phyloP scores from a whole-genome alignment of 2,329 filamentous ascomycete species.

The Mycosphaerelloides madeirae region DNA sequence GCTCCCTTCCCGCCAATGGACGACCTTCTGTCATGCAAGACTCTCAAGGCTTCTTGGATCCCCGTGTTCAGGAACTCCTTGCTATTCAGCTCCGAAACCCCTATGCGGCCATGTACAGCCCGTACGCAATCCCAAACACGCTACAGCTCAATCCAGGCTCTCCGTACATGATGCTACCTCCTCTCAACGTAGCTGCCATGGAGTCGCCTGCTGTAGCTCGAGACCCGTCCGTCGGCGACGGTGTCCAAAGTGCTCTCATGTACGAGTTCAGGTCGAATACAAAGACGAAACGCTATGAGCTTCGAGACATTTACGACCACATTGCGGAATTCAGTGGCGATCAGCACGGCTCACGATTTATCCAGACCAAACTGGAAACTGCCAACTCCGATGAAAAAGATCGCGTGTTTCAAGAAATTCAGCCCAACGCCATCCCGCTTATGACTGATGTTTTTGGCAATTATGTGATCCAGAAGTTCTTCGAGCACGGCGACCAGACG shows the following conservation, averaged over 20 bases:
- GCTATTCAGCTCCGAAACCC: constrained; percentile 35
- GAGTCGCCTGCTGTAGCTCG: constrained; percentile 41
- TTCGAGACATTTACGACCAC: constrained; percentile 82
- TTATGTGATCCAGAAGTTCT: constrained; percentile 97
- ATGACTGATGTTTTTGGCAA: constrained; percentile 98
- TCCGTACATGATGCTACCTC: constrained; percentile 33
- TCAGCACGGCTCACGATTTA: constrained; percentile 91
- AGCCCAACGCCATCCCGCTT: constrained; percentile 75
- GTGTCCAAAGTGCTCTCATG: constrained; percentile 65
- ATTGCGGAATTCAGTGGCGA: constrained; percentile 94
- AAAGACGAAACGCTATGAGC: constrained; percentile 70
- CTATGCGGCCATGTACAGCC: constrained; percentile 30
- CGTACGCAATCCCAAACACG: constrained; percentile 35
- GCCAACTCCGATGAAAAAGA: constrained; percentile 97
- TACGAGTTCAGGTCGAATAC: constrained; percentile 74
- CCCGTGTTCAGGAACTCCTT: constrained; percentile 34
- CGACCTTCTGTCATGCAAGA: constrained; percentile 28
- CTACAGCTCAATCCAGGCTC: constrained; percentile 33
- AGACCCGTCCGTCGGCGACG: constrained; percentile 56
- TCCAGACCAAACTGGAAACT: constrained; percentile 84
- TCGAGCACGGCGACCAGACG: constrained; percentile 88
- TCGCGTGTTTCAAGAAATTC: constrained; percentile 80
- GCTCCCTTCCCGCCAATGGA: constrained; percentile 7
- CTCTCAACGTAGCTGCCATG: constrained; percentile 33
- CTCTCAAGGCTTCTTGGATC: constrained; percentile 36